These are phyloP conservation scores for Fonsecaea pedrosoi DNA, from an alignment of 2,329 filamentous ascomycete genomes.

Conservation along the genomic window DNA sequence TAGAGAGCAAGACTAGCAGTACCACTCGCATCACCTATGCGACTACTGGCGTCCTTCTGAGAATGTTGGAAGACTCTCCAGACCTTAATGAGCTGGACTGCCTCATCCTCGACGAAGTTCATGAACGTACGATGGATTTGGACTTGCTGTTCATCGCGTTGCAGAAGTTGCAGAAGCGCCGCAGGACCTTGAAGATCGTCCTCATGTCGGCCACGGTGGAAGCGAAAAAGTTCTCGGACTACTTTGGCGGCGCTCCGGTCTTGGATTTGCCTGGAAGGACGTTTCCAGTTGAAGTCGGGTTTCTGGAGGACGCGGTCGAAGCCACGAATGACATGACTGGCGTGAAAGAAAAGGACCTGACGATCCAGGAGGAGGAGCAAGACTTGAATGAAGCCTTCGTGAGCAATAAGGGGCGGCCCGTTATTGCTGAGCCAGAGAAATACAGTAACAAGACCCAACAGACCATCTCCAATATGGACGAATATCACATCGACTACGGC, in stretches of 20 bases:
- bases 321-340: constrained; percentile 73
- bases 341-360: constrained; percentile 38
- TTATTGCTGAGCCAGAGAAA: constrained; percentile 44
- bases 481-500: constrained; percentile 90
- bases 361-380: constrained; percentile 46
- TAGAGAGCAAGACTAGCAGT: constrained; percentile 84
- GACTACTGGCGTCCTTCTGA: constrained; percentile 85
- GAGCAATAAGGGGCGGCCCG: constrained; percentile 36
- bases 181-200: constrained; percentile 86
- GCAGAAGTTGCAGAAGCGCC: constrained; percentile 75
- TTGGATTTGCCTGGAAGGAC: constrained; percentile 91
- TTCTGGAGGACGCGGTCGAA: constrained; percentile 91
- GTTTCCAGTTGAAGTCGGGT: constrained; percentile 87
- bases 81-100: constrained; percentile 90
- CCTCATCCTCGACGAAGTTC: constrained; percentile 94
- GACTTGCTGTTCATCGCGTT: constrained; percentile 94
- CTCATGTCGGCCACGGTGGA: constrained; percentile 98
- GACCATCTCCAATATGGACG: constrained; percentile 78
- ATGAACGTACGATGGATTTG: constrained; percentile 94
- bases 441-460: constrained; percentile 80
- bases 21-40: constrained; percentile 89
- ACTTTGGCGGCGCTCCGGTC: constrained; percentile 79
- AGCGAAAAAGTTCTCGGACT: constrained; percentile 86
- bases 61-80: constrained; percentile 90
- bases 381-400: constrained; percentile 57